phyloP scores from a whole-genome alignment of 441 rosid genomes.

The Geranium incanum region DNA sequence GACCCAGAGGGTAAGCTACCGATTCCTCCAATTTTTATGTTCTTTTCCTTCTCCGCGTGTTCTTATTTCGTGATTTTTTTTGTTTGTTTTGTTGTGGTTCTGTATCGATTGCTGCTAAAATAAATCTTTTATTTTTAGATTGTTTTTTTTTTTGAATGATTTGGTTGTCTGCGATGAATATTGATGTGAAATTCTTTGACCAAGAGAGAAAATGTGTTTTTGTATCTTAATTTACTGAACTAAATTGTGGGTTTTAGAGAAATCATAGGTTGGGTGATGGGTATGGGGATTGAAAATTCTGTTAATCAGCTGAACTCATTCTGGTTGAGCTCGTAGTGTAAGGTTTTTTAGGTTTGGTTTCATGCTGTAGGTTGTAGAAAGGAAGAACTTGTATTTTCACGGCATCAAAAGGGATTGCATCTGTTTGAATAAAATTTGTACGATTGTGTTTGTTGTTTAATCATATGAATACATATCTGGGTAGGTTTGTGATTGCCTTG shows the following conservation, averaged over 20 bases:
- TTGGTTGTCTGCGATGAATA: not conserved
- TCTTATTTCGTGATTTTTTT: slow-evolving; percentile 5
- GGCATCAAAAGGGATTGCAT: too few species aligned
- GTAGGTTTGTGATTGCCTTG: not conserved
- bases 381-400: not conserved
- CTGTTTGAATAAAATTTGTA: not conserved
- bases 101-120: not conserved
- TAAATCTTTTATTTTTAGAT: not conserved
- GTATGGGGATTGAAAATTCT: not conserved
- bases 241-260: not conserved
- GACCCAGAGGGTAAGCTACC: slow-evolving; percentile 48
- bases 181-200: too few species aligned
- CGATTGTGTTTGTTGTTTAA: not conserved
- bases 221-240: not conserved
- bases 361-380: not conserved
- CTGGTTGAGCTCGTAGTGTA: not conserved
- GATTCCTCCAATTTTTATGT: not conserved
- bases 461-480: not conserved
- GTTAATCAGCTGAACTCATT: not conserved
- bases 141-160: not conserved
- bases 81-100: not conserved
- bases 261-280: not conserved
- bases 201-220: not conserved
- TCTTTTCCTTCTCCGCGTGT: not conserved
- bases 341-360: not conserved